Conservation (phyloP, 768 basidiomycete species). For the Serendipita vermifera region DNA sequence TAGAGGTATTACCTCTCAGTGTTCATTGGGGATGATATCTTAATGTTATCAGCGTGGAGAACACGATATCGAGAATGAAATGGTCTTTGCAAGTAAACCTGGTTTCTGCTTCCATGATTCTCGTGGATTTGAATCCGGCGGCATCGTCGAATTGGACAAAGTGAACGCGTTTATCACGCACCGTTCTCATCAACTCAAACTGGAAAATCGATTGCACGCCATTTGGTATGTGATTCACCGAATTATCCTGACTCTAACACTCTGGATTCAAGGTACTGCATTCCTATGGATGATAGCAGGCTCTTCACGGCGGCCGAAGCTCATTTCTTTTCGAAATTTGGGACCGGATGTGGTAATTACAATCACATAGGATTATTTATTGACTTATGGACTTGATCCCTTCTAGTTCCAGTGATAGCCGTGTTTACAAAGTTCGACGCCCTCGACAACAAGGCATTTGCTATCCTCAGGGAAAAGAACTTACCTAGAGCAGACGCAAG, state of each 20-base stretch:
- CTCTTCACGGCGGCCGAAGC: constrained; percentile 22
- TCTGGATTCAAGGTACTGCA: constrained; percentile 28
- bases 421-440: no score
- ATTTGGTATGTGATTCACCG: constrained; percentile 25
- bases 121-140: constrained; percentile 29
- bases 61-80: constrained; percentile 25
- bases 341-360: background rate
- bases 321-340: constrained; percentile 20
- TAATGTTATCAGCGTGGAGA: constrained; percentile 27
- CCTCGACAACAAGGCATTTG: no score
- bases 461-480: no score
- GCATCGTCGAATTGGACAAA: constrained; percentile 20
- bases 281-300: constrained; percentile 22
- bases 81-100: constrained; percentile 23
- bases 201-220: constrained; percentile 25
- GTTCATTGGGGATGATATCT: no score
- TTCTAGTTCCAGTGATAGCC: no score
- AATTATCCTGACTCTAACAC: background rate
- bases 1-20: no score
- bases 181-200: constrained; percentile 14
- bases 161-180: constrained; percentile 25
- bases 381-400: no score
- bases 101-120: constrained; percentile 33
- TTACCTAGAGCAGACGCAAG: no score
- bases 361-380: no score